Percentiles rank a stretch among this genome's conserved stretches.
Conservation (phyloP, 1,139 yeast genomes). For the Geotrichum europaeum region DNA sequence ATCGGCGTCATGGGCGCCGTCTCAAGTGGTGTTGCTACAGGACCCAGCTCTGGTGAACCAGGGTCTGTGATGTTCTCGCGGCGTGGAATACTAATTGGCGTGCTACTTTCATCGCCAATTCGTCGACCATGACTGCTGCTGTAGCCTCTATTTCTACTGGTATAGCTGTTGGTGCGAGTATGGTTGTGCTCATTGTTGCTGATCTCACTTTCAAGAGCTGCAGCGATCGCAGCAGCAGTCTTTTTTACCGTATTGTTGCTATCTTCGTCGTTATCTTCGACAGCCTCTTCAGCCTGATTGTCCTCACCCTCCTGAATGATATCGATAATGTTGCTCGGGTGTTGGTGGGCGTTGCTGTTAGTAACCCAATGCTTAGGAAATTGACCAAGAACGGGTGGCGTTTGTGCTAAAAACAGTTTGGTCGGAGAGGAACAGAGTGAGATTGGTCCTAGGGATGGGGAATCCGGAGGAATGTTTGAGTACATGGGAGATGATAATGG, state of each 20-base stretch:
- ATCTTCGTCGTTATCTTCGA: not conserved
- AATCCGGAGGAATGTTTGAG: constrained; percentile 14
- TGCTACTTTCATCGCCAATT: not conserved
- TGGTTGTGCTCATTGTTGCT: not conserved
- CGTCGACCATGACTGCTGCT: not conserved
- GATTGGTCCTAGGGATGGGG: constrained; percentile 17
- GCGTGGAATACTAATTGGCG: constrained; percentile 12
- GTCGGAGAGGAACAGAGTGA: constrained; percentile 17
- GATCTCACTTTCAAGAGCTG: constrained; percentile 6
- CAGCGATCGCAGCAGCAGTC: constrained; percentile 15
- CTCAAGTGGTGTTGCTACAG: constrained; percentile 15
- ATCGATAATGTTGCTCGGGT: constrained; percentile 5
- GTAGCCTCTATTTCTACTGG: not conserved
- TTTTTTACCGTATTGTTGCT: constrained; percentile 3
- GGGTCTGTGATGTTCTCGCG: constrained; percentile 7
- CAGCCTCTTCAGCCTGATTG: not conserved
- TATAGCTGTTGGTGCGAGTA: not conserved
- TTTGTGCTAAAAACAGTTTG: constrained; percentile 14
- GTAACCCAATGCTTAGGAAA: not conserved
- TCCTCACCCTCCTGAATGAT: not conserved
- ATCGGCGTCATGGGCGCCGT: constrained; percentile 19
- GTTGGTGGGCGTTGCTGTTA: not conserved
- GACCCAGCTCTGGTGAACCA: constrained; percentile 16
- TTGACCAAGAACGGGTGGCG: constrained; percentile 13
- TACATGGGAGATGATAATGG: constrained; percentile 5